Conservation (phyloP, 2,329 filamentous ascomycete genomes). For the Aspergillus arachidicola region DNA sequence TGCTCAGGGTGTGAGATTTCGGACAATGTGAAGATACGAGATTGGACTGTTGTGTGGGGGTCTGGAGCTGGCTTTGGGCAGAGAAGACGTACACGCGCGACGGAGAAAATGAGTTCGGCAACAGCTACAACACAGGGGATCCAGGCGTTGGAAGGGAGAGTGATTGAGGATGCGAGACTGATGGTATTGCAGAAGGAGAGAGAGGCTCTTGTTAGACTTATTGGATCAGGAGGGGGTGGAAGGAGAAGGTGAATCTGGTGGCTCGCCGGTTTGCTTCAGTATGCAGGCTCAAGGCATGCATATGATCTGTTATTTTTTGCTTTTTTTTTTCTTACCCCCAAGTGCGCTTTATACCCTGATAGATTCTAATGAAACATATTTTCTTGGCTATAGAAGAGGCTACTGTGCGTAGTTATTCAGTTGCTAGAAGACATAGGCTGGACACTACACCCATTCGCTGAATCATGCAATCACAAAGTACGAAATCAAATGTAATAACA, state of each 20-base stretch:
- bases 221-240: conserved; percentile 41
- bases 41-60: conserved; percentile 71
- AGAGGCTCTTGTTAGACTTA: conserved; percentile 66
- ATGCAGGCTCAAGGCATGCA: background rate
- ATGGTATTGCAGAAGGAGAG: conserved; percentile 68
- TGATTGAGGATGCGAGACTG: conserved; percentile 65
- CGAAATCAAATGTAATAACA: background rate
- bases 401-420: background rate
- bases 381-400: no score
- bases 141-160: conserved; percentile 54
- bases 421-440: background rate
- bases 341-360: background rate
- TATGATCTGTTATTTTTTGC: background rate
- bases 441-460: background rate
- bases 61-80: conserved; percentile 52
- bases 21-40: conserved; percentile 61
- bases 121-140: conserved; percentile 9
- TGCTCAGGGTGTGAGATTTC: conserved; percentile 64
- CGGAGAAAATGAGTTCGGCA: conserved; percentile 14
- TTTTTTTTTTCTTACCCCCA: background rate
- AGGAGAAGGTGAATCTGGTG: conserved; percentile 30
- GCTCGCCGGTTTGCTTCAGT: background rate
- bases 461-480: background rate
- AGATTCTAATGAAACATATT: background rate
- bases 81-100: conserved; percentile 33